Evolutionary conservation across 495 filamentous ascomycete species (phyloP), one percentile per base, ranked within the genome.

Genomic region (Penicillium dipodomyicola): DNA sequence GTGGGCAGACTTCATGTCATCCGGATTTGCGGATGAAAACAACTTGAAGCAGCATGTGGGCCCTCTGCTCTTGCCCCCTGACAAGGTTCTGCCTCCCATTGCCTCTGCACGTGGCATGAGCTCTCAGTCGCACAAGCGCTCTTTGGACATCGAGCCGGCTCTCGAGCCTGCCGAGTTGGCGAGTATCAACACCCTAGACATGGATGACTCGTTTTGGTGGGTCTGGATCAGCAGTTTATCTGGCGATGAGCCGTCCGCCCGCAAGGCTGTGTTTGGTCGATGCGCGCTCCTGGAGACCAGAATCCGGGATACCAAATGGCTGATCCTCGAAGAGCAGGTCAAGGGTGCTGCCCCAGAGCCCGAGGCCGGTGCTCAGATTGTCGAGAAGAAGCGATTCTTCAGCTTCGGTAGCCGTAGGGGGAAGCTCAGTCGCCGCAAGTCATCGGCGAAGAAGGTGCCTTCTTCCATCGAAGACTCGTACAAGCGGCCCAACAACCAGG

Each of bases 161-260:
- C 77, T 97, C 3, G 91, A 96, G 52, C 95, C 93, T 3, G 94
- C 91, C 40, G 94, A 98, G 79, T 79, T 98, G 43, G 93, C 93
- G 23, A 96, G 90, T 62, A 96, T 97, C 61, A 87, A 81, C 30
- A 80, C 82, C 43, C 82, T 98, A 46, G 88, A 95, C 57, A 76
- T 97, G 11, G 94, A 98, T 65, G 94, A 97, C 67, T 87, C 92
- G 0, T 98, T 98, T 70, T 98, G 95, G 95, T 98, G 94, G 94
- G 94, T 97, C 23, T 98, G 94, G 94, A 97, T 97, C 80, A 94
- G 84, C 63, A 97, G 94, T 78, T 72, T 98, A 67, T 93, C 92
- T 2, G 87, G 84, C 7, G 94, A 98, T 63, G 94, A 98, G 70
- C 85, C 91, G 2, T 71, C 83, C 0, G 78, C 85, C 30, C 84